Base-by-base conservation (phyloP, 2,329 filamentous ascomycete species). In the Xylaria sp. region DNA sequence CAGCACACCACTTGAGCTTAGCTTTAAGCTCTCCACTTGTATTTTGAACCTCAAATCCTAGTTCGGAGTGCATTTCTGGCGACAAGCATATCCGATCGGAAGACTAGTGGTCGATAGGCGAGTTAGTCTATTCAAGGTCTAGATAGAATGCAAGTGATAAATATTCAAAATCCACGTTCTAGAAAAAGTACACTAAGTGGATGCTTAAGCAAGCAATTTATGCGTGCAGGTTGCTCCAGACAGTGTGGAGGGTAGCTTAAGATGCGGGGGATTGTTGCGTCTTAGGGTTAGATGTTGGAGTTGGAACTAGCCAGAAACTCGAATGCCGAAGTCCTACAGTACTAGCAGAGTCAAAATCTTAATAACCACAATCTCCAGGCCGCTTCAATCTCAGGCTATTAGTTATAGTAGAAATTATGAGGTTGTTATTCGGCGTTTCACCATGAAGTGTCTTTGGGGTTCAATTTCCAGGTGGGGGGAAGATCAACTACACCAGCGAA, bases 401-500 rank as follows among this genome's bases (percentile, higher is more conserved):
- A 13, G 42, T 55, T 22, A 31, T n/a, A 55, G 31, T 27, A 27
- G 29, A 42, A 59, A 39, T 36, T 51, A n/a, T n/a, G n/a, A 57
- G 25, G 10, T 15, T n/a, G 3, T 59, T 31, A 22, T 39, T 44
- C 47, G 47, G 47, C 33, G 44, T n/a, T 25, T n/a, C 11, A 36
- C 45, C 25, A 57, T 44, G 13, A 51, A 38, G n/a, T 38, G 20
- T 22, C 25, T 6, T 53, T 54, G 61, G 61, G 33, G 59, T 42
- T 64, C 39, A 22, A 64, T 59, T 38, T 54, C 61, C 55, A 49
- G 47, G n/a, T n/a, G n/a, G 39, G 10, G 4, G 31, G 15, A 31
- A 42, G 33, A 27, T 25, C n/a, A 49, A 49, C 5, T 47, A 44
- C 61, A 31, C 54, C 62, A 65, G 31, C 11, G 36, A 56, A 50